Percentiles rank a stretch among this genome's conserved stretches.
phyloP scores from a whole-genome alignment of 768 basidiomycete genomes.

The Mycena alexandri region DNA sequence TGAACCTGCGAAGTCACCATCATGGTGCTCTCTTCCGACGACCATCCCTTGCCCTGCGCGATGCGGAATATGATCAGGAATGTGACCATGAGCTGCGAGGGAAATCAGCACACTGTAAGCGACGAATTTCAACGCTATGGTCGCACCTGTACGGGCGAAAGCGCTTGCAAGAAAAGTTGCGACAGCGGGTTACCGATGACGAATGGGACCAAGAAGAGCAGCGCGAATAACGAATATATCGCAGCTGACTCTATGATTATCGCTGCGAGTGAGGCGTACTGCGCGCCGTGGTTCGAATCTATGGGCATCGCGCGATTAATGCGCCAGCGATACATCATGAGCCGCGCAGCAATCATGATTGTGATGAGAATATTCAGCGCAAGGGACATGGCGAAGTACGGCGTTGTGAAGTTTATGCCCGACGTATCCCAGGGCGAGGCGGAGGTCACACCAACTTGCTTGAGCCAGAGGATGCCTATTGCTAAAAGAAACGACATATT shows the following conservation, averaged over 20 bases:
- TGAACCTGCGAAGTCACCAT: background rate
- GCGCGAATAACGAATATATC: conserved; percentile 33
- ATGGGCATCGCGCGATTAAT: conserved; percentile 29
- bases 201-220: conserved; percentile 40
- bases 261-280: conserved; percentile 36
- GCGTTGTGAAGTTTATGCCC: conserved; percentile 35
- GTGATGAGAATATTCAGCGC: conserved; percentile 39
- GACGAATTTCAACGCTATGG: background rate
- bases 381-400: conserved; percentile 37
- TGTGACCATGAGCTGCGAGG: conserved; percentile 5
- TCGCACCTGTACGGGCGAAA: conserved; percentile 37
- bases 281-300: conserved; percentile 28
- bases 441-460: conserved; percentile 31
- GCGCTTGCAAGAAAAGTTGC: conserved; percentile 34
- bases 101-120: background rate
- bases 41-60: conserved; percentile 33
- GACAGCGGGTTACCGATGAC: conserved; percentile 11
- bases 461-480: conserved; percentile 32
- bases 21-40: conserved; percentile 18
- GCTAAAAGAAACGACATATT: conserved; percentile 17
- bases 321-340: conserved; percentile 33
- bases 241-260: conserved; percentile 39
- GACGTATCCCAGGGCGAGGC: conserved; percentile 22
- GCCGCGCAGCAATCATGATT: conserved; percentile 34
- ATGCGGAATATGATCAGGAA: conserved; percentile 36